Evolutionary conservation across 192 early-diverging fungal species (phyloP).

Genomic region (Spizellomyces sp.): DNA sequence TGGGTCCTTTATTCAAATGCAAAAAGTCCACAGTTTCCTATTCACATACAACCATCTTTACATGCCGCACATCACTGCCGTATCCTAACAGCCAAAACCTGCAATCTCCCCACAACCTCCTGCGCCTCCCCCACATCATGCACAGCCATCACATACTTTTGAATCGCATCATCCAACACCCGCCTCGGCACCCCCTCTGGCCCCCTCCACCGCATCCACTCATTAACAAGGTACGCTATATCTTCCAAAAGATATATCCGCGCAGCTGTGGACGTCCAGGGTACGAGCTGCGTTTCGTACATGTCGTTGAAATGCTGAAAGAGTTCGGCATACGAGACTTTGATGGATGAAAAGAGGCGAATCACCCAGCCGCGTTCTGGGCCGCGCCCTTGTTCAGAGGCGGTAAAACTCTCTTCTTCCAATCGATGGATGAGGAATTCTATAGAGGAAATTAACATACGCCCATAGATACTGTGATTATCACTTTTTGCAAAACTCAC

Average conservation of each 20-base stretch:
- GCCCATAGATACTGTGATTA: not conserved
- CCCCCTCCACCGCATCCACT: slow-evolving; percentile 25
- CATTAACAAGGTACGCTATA: slow-evolving; percentile 30
- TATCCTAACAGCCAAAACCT: slow-evolving; percentile 19
- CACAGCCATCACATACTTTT: slow-evolving; percentile 31
- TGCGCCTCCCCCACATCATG: slow-evolving; percentile 19
- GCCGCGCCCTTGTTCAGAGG: not conserved
- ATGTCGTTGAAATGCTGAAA: slow-evolving; percentile 33
- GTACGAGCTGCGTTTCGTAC: slow-evolving; percentile 32
- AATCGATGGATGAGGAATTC: slow-evolving; percentile 28
- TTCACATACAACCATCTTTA: not conserved
- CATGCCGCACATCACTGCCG: slow-evolving; percentile 7
- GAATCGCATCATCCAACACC: slow-evolving; percentile 35
- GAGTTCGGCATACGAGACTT: slow-evolving; percentile 15
- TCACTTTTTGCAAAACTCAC: slow-evolving; percentile 17
- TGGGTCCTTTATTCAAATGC: no score
- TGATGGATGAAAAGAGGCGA: not conserved
- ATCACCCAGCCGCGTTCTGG: slow-evolving; percentile 34
- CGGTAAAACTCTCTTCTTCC: slow-evolving; percentile 26
- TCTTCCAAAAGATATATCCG: slow-evolving; percentile 27
- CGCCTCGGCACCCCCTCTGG: slow-evolving; percentile 28
- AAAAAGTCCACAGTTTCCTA: no score
- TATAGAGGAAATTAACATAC: not conserved
- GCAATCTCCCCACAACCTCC: slow-evolving; percentile 21
- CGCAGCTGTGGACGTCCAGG: slow-evolving; percentile 31